phyloP scores from a whole-genome alignment of 2,329 filamentous ascomycete species.

The Stachybotrys elegans region DNA sequence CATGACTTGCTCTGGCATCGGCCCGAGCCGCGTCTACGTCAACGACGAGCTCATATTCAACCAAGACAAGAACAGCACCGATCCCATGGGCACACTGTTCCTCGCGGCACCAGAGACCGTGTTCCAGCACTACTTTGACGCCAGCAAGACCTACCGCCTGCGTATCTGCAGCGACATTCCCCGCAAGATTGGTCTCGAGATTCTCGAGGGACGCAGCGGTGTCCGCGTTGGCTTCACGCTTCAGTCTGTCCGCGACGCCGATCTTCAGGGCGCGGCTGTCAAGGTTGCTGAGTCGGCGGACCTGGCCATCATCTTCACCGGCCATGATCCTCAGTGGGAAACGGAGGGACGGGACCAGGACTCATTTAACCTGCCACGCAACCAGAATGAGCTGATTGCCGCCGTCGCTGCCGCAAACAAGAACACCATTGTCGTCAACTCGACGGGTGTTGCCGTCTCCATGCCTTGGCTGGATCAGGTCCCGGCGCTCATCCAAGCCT shows the following conservation, averaged over 20 bases:
- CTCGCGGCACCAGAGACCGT: constrained; percentile 18
- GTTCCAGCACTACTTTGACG: constrained; percentile 17
- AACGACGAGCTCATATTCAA: constrained; percentile 21
- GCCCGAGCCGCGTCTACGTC: constrained; percentile 18
- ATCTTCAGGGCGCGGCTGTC: constrained; percentile 42
- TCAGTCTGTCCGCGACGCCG: constrained; percentile 23
- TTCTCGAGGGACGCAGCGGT: constrained; percentile 21
- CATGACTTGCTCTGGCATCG: constrained; percentile 22
- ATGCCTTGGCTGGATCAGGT: constrained; percentile 51
- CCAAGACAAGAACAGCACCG: constrained; percentile 18
- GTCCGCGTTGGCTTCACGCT: constrained; percentile 23
- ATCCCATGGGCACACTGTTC: constrained; percentile 25
- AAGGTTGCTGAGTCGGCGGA: constrained; percentile 52
- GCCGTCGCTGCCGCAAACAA: constrained; percentile 51
- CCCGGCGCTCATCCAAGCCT: constrained; percentile 56
- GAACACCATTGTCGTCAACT: constrained; percentile 56
- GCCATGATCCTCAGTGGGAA: constrained; percentile 46
- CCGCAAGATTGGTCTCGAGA: constrained; percentile 19
- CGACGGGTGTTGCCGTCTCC: constrained; percentile 55
- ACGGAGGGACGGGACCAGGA: constrained; percentile 62
- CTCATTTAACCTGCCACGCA: constrained; percentile 60
- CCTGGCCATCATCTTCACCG: constrained; percentile 50
- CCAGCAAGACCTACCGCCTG: constrained; percentile 18
- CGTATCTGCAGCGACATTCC: constrained; percentile 21
- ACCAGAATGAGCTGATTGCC: constrained; percentile 50